Percentiles rank a stretch among this genome's conserved stretches.
Conservation (phyloP, 768 basidiomycete species). For the Leccinum ochraceum region DNA sequence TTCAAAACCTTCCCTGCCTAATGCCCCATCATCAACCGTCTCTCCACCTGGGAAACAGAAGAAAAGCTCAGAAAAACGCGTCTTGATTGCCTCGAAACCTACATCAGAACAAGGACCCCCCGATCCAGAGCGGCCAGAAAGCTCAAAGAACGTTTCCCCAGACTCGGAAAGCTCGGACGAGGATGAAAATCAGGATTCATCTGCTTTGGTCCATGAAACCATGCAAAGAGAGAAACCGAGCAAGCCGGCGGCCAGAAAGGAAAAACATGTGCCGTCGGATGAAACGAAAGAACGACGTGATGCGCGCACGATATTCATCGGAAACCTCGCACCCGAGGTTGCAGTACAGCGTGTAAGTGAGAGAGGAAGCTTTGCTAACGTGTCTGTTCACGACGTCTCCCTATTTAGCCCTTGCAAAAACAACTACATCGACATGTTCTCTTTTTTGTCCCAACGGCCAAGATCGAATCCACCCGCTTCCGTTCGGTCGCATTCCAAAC, state of each 20-base stretch:
- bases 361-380: not conserved
- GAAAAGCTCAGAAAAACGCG: constrained; percentile 16
- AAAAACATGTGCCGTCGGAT: constrained; percentile 58
- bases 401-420: constrained; percentile 65
- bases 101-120: not conserved
- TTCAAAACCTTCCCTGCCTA: constrained; percentile 7
- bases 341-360: constrained; percentile 70
- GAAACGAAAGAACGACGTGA: constrained; percentile 78
- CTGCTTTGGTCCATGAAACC: constrained; percentile 66
- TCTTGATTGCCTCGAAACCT: not conserved
- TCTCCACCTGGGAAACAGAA: constrained; percentile 16
- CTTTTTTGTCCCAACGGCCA: constrained; percentile 66
- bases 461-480: constrained; percentile 92
- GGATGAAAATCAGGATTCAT: constrained; percentile 34
- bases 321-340: constrained; percentile 79
- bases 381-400: constrained; percentile 3
- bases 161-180: constrained; percentile 31
- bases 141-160: constrained; percentile 6
- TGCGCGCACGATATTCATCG: constrained; percentile 86
- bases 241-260: constrained; percentile 31
- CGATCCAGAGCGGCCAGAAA: not conserved
- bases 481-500: constrained; percentile 89
- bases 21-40: constrained; percentile 22
- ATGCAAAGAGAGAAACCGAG: constrained; percentile 34
- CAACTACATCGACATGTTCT: constrained; percentile 78